phyloP scores from a whole-genome alignment of 2,329 filamentous ascomycete genomes.

The Claviceps sp. region DNA sequence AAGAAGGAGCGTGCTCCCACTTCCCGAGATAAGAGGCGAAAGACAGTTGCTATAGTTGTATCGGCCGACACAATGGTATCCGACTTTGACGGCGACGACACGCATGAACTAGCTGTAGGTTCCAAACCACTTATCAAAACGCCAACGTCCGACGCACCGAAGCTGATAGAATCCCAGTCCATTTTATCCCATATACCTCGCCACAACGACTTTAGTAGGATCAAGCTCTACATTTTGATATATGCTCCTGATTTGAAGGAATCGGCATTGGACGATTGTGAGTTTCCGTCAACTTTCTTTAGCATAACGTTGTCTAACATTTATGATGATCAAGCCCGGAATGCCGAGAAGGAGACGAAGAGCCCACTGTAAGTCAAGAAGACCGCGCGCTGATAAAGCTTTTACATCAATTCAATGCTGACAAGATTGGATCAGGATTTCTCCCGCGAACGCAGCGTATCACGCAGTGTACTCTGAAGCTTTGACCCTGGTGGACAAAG shows the following conservation, averaged over 20 bases:
- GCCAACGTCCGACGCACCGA: neutral
- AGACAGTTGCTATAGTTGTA: conserved; percentile 77
- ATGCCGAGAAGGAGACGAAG: conserved; percentile 49
- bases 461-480: conserved; percentile 72
- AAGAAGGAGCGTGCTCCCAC: conserved; percentile 34
- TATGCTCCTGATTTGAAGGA: conserved; percentile 74
- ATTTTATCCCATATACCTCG: conserved; percentile 81
- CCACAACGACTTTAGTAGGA: conserved; percentile 56
- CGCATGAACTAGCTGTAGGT: conserved; percentile 73
- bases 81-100: conserved; percentile 42
- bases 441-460: conserved; percentile 48
- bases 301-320: conserved; percentile 85
- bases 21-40: conserved; percentile 40
- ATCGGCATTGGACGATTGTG: conserved; percentile 35
- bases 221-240: conserved; percentile 77
- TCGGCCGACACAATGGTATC: conserved; percentile 58
- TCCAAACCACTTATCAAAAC: neutral
- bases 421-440: neutral
- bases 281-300: conserved; percentile 47
- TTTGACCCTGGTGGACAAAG: conserved; percentile 64
- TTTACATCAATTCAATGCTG: neutral
- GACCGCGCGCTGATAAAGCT: too few species aligned
- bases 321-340: conserved; percentile 55
- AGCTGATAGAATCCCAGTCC: conserved; percentile 36
- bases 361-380: conserved; percentile 36